Percentiles rank a stretch among this genome's conserved stretches.
Conservation (phyloP, 2,329 filamentous ascomycete species). For the Elsinoe necatrix region DNA sequence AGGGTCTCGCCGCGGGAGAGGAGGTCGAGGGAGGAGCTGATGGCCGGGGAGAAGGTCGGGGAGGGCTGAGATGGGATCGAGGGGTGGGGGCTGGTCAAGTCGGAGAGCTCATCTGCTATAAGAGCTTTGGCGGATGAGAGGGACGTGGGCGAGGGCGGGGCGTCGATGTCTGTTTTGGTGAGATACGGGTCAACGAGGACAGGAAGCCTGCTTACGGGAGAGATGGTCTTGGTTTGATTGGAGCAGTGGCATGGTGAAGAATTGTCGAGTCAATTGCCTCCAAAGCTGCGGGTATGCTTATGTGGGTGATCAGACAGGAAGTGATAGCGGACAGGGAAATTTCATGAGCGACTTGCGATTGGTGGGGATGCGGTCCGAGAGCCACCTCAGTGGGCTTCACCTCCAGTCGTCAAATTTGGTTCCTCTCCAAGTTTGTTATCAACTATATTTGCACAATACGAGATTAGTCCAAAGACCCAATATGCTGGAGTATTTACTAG, state of each 20-base stretch:
- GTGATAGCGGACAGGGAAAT: conserved; percentile 5
- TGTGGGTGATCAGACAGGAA: too few species aligned
- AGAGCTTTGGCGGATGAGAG: conserved; percentile 60
- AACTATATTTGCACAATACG: too few species aligned
- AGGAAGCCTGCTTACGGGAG: conserved; percentile 55
- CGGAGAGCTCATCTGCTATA: conserved; percentile 56
- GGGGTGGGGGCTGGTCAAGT: conserved; percentile 46
- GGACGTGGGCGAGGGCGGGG: conserved; percentile 54
- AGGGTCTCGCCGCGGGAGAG: conserved; percentile 45
- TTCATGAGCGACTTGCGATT: neutral
- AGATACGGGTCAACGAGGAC: conserved; percentile 17
- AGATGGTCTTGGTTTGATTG: conserved; percentile 69
- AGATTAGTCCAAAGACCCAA: too few species aligned
- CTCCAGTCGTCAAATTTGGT: too few species aligned
- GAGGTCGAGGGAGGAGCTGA: conserved; percentile 61
- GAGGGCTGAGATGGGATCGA: conserved; percentile 47
- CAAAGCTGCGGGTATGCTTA: too few species aligned
- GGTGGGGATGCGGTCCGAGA: conserved; percentile 6
- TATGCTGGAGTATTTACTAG: too few species aligned
- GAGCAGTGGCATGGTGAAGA: conserved; percentile 55
- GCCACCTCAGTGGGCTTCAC: conserved; percentile 4
- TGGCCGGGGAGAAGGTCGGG: conserved; percentile 55
- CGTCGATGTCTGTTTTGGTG: conserved; percentile 63
- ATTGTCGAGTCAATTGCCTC: too few species aligned
- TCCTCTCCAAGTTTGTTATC: too few species aligned